Conservation (phyloP, 2,329 filamentous ascomycete species). For the Trichothecium roseum region DNA sequence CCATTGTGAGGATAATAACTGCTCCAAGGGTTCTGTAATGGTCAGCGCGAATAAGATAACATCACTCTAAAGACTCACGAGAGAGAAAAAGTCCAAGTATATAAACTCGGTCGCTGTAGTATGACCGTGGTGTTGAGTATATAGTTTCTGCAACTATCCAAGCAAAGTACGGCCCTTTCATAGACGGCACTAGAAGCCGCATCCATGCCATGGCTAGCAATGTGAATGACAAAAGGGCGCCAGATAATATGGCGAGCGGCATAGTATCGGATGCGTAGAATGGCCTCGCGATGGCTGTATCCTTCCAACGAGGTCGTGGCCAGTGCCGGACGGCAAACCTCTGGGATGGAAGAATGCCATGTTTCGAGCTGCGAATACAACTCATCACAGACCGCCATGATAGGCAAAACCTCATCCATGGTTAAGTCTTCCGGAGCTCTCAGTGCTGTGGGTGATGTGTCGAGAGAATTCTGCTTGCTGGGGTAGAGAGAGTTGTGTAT, state of each 20-base stretch:
- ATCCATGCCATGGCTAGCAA: slow-evolving; percentile 10
- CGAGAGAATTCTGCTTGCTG: slow-evolving; percentile 12
- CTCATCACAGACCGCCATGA: slow-evolving; percentile 17
- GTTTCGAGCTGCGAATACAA: slow-evolving; percentile 17
- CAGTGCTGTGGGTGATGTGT: slow-evolving; percentile 13
- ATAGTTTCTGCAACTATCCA: slow-evolving; percentile 20
- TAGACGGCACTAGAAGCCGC: slow-evolving; percentile 11
- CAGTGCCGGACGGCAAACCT: slow-evolving; percentile 15
- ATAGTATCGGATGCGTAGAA: slow-evolving; percentile 20
- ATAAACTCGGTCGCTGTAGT: slow-evolving; percentile 16
- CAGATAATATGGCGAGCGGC: slow-evolving; percentile 22
- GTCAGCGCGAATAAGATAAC: not conserved
- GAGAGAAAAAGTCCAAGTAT: slow-evolving; percentile 22
- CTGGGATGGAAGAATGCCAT: slow-evolving; percentile 21
- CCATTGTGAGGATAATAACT: slow-evolving; percentile 19
- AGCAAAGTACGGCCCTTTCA: slow-evolving; percentile 17
- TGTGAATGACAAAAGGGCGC: slow-evolving; percentile 19
- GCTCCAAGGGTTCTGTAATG: slow-evolving; percentile 17
- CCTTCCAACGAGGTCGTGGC: slow-evolving; percentile 8
- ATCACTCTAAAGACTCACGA: slow-evolving; percentile 12
- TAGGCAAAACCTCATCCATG: slow-evolving; percentile 14
- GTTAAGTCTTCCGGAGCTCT: slow-evolving; percentile 15
- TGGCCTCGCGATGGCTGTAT: slow-evolving; percentile 12
- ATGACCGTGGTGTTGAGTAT: slow-evolving; percentile 16
- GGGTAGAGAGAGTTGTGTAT: slow-evolving; percentile 21